Base-by-base conservation (phyloP, 768 basidiomycete species). In the Amyloporia xantha region DNA sequence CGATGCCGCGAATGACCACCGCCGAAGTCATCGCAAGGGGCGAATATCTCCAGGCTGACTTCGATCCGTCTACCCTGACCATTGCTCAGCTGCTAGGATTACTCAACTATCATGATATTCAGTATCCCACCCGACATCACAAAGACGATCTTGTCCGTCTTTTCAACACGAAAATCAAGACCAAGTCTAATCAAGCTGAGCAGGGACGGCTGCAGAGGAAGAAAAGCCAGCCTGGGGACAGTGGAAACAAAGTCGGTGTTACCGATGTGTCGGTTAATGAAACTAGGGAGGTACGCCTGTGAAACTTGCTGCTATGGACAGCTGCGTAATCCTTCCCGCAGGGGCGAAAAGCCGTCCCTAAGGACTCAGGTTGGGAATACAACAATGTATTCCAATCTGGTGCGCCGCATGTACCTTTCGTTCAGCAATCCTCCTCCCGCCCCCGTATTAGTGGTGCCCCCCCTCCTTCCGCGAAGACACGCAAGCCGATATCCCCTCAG, bases 311-410 rank as follows among this genome's bases (percentile, higher is more conserved):
- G n/a, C 53, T 64, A 44, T 52, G 53, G 27, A 9, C 26, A 26
- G 10, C 48, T 28, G 43, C 54, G 33, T 38, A 33, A 28, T 27
- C n/a, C 21, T 11, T 82, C 84, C 17, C 52, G n/a, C n/a, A n/a
- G n/a, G n/a, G n/a, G n/a, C n/a, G n/a, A n/a, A n/a, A 61, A 41
- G 52, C 60, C 26, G 52, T 51, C 44, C 26, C 48, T 1, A 60
- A 60, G 12, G 62, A 88, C 45, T 90, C 87, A 57, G 87, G 86
- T 27, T 91, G 89, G 88, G 89, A 91, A 59, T 88, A 91, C 54
- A 90, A 89, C 59, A 91, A 92, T 54, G 79, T 90, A 24, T 92
- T 92, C 63, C 89, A 92, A 60, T 90, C 87, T 7, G 89, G 87
- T 17, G 84, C 84, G 4, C 90, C 91, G 57, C 86, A 84, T n/a